Evolutionary conservation across 2,329 filamentous ascomycete genomes (phyloP).

Genomic region (Penicillium janthinellum): DNA sequence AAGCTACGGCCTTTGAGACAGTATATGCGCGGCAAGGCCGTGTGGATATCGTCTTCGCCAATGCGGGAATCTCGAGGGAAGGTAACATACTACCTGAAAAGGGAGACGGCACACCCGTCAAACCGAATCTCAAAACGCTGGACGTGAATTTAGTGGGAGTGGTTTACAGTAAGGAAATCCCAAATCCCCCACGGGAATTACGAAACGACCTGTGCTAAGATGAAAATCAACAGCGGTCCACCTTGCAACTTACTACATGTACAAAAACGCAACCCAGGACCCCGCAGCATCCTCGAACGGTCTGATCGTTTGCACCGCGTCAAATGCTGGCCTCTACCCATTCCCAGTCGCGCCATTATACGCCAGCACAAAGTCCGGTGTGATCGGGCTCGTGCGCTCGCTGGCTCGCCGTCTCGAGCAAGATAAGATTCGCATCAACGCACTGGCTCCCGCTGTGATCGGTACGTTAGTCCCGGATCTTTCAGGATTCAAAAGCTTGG

Average conservation of each 20-base stretch:
- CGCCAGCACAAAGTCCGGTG: constrained; percentile 50
- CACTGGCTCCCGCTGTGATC: constrained; percentile 53
- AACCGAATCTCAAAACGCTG: constrained; percentile 42
- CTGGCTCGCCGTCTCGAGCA: constrained; percentile 44
- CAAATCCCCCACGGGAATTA: neutral
- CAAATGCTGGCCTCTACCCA: constrained; percentile 56
- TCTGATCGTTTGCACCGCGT: constrained; percentile 56
- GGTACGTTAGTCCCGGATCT: constrained; percentile 37
- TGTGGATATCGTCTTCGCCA: constrained; percentile 54
- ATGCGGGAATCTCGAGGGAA: constrained; percentile 53
- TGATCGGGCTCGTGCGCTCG: constrained; percentile 56
- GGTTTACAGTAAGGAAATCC: constrained; percentile 45
- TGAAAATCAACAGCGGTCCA: constrained; percentile 48
- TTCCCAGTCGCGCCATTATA: constrained; percentile 56
- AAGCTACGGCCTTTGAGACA: constrained; percentile 39
- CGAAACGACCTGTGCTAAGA: too few species aligned
- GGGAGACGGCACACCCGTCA: constrained; percentile 36
- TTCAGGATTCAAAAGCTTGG: neutral
- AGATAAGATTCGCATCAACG: constrained; percentile 55
- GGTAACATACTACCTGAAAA: constrained; percentile 37
- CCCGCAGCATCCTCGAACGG: constrained; percentile 39
- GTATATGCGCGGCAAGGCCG: constrained; percentile 36
- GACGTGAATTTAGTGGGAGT: constrained; percentile 43
- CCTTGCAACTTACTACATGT: constrained; percentile 54
- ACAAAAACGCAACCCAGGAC: constrained; percentile 42